These are phyloP conservation scores for Tuber microsphaerosporum DNA, from an alignment of 495 filamentous ascomycete species.

Conservation along the genomic window DNA sequence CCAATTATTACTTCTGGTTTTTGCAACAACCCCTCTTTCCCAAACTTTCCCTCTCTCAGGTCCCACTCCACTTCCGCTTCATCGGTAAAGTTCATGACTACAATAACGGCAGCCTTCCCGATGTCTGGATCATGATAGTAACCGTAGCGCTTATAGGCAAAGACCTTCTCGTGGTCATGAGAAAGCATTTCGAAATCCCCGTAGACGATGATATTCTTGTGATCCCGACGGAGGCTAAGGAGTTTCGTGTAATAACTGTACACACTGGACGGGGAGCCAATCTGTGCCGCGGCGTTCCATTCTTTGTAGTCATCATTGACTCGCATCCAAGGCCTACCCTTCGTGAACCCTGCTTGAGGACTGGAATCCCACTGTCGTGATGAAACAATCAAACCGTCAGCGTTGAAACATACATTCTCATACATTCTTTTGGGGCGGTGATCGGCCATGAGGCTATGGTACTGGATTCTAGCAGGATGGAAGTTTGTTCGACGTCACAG, in stretches of 20 bases:
- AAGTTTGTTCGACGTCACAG: background rate
- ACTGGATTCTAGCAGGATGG: background rate
- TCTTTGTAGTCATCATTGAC: slow-evolving; percentile 50
- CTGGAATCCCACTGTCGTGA: slow-evolving; percentile 49
- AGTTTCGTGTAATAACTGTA: slow-evolving; percentile 52
- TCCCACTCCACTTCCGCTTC: slow-evolving; percentile 45
- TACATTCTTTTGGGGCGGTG: background rate
- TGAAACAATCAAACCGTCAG: background rate
- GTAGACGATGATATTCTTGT: slow-evolving; percentile 53
- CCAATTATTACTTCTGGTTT: slow-evolving; percentile 44
- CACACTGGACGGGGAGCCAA: slow-evolving; percentile 46
- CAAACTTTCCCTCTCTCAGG: slow-evolving; percentile 42
- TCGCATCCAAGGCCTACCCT: slow-evolving; percentile 57
- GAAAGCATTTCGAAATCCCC: slow-evolving; percentile 52
- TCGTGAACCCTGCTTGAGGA: slow-evolving; percentile 51
- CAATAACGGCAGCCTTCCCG: slow-evolving; percentile 48
- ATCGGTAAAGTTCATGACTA: slow-evolving; percentile 50
- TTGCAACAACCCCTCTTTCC: slow-evolving; percentile 25
- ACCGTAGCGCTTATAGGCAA: slow-evolving; percentile 45
- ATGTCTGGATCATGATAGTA: slow-evolving; percentile 32
- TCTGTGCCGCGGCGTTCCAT: slow-evolving; percentile 51
- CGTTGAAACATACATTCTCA: background rate
- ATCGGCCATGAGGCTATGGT: background rate
- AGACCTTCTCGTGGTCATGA: slow-evolving; percentile 45
- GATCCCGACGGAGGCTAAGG: slow-evolving; percentile 51